Evolutionary conservation across 108 stramenopile species (phyloP), one percentile per base, ranked within the genome.

Genomic region (Tribonema minus): DNA sequence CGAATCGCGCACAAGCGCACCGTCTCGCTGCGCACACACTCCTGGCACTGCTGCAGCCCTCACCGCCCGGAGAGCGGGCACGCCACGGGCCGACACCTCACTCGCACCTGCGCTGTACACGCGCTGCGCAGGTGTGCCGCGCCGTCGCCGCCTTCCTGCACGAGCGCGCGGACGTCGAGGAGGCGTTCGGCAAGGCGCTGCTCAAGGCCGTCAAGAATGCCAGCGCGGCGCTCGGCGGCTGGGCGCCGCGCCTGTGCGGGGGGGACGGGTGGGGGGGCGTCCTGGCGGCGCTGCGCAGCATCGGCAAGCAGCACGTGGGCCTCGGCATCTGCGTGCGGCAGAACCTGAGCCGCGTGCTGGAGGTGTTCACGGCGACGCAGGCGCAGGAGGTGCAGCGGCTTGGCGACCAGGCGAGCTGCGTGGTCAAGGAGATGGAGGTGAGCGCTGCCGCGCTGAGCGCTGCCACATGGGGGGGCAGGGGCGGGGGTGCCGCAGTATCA

Each of bases 281-380:
- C 0, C 41, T 79, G 37, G 77, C 77, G 20, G 68, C 77, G 26
- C 37, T 79, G 61, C 46, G 68, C 60, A 68, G 68, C 69, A 68
- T 67, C 61, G 77, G 77, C 29, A 79, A 79, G 28, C 77, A 79
- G 68, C 77, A 79, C 40, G 68, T 79, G 26, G 77, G 77, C 4
- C 68, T 67, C 61, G 77, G 67, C 28, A 58, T 58, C 37, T 79
- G 74, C 31, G 34, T 75, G 46, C 38, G 40, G 1, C 74, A 75
- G n/a, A 75, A 75, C 74, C 64, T 75, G 0, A 37, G 64, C 23
- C 64, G 66, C 64, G 74, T 75, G 31, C n/a, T n/a, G n/a, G n/a
- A n/a, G n/a, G n/a, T n/a, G n/a, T n/a, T n/a, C n/a, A n/a, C n/a
- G n/a, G n/a, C n/a, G n/a, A n/a, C n/a, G n/a, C n/a, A n/a, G n/a